These are phyloP conservation scores for Pestalotiopsis sp. DNA, from an alignment of 2,329 filamentous ascomycete genomes.

Conservation along the genomic window DNA sequence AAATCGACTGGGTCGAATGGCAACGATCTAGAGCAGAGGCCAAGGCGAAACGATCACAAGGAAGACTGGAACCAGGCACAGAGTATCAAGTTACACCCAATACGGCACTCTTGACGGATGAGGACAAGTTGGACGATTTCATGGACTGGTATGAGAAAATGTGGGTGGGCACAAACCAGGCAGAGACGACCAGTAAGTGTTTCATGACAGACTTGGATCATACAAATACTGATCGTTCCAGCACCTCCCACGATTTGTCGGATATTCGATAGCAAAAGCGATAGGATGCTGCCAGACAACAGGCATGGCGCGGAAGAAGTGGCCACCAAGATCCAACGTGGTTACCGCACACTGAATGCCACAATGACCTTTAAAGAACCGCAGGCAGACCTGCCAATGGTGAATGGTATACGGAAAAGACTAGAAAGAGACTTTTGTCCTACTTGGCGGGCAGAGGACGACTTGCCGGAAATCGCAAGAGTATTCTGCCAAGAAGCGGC, in stretches of 20 bases:
- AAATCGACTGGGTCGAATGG: slow-evolving; percentile 78
- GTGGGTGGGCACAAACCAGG: slow-evolving; percentile 51
- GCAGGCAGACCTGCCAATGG: slow-evolving; percentile 3
- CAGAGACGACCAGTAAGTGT: slow-evolving; percentile 39
- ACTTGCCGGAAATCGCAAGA: slow-evolving; percentile 43
- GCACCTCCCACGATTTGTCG: neutral
- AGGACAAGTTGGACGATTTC: slow-evolving; percentile 70
- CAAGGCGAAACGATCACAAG: slow-evolving; percentile 18
- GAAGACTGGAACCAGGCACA: slow-evolving; percentile 26
- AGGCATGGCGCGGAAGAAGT: slow-evolving; percentile 3
- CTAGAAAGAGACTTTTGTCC: slow-evolving; percentile 30
- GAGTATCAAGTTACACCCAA: slow-evolving; percentile 32
- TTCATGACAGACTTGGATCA: neutral
- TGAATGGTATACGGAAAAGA: neutral
- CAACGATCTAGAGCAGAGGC: slow-evolving; percentile 45
- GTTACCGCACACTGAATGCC: slow-evolving; percentile 24
- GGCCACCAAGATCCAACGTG: slow-evolving; percentile 15
- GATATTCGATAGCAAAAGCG: neutral
- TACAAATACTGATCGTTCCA: too few species aligned
- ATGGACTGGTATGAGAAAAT: slow-evolving; percentile 77
- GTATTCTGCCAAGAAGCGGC: slow-evolving; percentile 46
- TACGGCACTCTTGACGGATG: slow-evolving; percentile 49
- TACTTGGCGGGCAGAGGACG: slow-evolving; percentile 38
- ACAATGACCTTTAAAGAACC: slow-evolving; percentile 19
- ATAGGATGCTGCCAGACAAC: slow-evolving; percentile 12